phyloP scores from a whole-genome alignment of 2,329 filamentous ascomycete species.

The Gaeumannomyces sp. region DNA sequence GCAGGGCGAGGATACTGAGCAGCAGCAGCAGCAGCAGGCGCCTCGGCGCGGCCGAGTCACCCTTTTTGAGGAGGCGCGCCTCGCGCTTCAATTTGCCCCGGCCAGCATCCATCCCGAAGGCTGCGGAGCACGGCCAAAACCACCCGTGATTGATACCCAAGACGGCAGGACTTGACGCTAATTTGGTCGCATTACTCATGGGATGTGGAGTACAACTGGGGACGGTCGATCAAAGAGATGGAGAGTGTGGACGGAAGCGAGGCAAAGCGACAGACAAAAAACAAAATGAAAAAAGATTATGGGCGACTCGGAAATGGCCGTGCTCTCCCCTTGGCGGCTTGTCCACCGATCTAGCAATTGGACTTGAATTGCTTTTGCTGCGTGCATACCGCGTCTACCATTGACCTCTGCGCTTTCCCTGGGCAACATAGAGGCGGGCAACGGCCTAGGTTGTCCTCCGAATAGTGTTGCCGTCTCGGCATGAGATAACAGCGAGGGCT shows the following conservation, averaged over 20 bases:
- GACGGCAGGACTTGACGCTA: not conserved
- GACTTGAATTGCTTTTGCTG: too few species aligned
- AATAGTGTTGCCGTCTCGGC: not conserved
- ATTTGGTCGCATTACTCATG: not conserved
- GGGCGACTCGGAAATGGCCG: not conserved
- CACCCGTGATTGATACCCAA: not conserved
- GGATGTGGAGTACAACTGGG: not conserved
- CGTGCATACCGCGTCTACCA: too few species aligned
- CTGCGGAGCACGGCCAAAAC: not conserved
- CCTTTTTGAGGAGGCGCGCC: not conserved
- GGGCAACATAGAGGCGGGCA: too few species aligned
- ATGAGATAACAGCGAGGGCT: not conserved
- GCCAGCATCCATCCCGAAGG: not conserved
- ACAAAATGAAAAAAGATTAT: conserved; percentile 4
- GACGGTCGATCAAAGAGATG: not conserved
- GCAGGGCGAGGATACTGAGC: not conserved
- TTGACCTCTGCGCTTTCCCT: too few species aligned
- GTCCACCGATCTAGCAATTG: too few species aligned
- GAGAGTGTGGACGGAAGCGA: not conserved
- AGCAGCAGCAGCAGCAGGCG: not conserved
- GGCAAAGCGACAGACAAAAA: conserved; percentile 1
- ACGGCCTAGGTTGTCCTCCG: too few species aligned
- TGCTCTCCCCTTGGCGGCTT: not conserved
- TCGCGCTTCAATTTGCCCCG: not conserved
- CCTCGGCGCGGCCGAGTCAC: not conserved